These are phyloP conservation scores for Pythium sukuiense DNA, from an alignment of 352 stramenopile genomes.

Conservation along the genomic window DNA sequence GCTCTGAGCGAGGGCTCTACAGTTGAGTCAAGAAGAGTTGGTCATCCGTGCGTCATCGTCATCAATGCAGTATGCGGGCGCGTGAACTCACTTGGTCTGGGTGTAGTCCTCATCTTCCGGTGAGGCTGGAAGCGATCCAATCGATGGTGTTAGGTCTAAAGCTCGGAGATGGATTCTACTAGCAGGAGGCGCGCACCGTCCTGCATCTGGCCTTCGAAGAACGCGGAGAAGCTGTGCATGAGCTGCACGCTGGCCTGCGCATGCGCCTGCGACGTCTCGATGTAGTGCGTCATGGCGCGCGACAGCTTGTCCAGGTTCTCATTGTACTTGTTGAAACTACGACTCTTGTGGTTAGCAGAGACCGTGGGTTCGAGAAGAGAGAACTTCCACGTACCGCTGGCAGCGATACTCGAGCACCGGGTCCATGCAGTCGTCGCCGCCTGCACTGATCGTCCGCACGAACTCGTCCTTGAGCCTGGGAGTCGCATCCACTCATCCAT, in stretches of 20 bases:
- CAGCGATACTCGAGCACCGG: slow-evolving; percentile 66
- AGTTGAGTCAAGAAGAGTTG: background rate
- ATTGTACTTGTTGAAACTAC: slow-evolving; percentile 40
- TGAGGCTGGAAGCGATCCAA: background rate
- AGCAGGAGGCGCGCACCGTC: slow-evolving; percentile 20
- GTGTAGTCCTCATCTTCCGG: slow-evolving; percentile 30
- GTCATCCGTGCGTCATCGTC: background rate
- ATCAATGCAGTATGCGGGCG: too few species aligned
- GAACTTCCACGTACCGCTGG: slow-evolving; percentile 37
- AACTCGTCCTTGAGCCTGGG: slow-evolving; percentile 73
- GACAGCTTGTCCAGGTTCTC: slow-evolving; percentile 35
- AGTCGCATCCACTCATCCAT: background rate
- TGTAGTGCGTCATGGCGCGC: slow-evolving; percentile 32
- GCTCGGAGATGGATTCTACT: background rate
- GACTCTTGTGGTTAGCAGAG: background rate
- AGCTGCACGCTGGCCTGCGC: slow-evolving; percentile 31
- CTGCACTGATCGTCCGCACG: slow-evolving; percentile 48
- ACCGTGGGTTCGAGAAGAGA: background rate
- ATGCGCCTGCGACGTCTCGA: slow-evolving; percentile 34
- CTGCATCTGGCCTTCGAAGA: slow-evolving; percentile 37
- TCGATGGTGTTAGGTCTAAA: background rate
- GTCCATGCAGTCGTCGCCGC: slow-evolving; percentile 54
- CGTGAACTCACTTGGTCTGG: slow-evolving; percentile 19
- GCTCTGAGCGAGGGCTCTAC: slow-evolving; percentile 33
- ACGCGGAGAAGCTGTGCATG: slow-evolving; percentile 36